Conservation (phyloP, 2,329 filamentous ascomycete genomes). For the Aspergillus versicolor region DNA sequence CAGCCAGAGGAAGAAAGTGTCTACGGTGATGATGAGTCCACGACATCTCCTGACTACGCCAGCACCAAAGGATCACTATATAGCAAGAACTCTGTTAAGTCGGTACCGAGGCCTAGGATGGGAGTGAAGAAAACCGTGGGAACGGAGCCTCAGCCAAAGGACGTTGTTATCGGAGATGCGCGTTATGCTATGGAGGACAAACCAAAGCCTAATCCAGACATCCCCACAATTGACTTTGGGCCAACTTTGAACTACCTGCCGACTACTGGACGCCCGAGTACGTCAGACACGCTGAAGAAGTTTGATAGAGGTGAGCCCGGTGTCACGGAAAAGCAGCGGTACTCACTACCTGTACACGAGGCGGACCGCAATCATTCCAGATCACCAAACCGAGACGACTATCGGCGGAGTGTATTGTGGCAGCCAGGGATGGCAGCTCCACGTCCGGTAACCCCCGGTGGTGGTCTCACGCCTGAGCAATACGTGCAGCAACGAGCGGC, state of each 20-base stretch:
- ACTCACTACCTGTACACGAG: slow-evolving; percentile 21
- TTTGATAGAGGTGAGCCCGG: slow-evolving; percentile 33
- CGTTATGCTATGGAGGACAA: slow-evolving; percentile 41
- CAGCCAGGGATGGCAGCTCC: slow-evolving; percentile 64
- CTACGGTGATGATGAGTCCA: slow-evolving; percentile 63
- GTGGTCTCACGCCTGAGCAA: slow-evolving; percentile 72
- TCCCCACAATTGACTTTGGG: slow-evolving; percentile 81
- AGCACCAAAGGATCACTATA: slow-evolving; percentile 62
- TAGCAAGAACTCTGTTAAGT: slow-evolving; percentile 40
- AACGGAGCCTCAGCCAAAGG: slow-evolving; percentile 42
- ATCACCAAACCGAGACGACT: slow-evolving; percentile 49
- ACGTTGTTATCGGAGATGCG: slow-evolving; percentile 49
- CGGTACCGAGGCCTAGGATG: slow-evolving; percentile 63
- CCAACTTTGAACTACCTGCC: slow-evolving; percentile 71
- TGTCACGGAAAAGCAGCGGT: slow-evolving; percentile 29
- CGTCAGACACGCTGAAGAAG: slow-evolving; percentile 52
- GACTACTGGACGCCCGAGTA: slow-evolving; percentile 54
- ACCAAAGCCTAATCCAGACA: slow-evolving; percentile 48
- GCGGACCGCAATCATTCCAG: slow-evolving; percentile 37
- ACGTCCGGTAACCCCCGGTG: slow-evolving; percentile 48
- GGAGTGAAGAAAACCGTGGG: slow-evolving; percentile 80
- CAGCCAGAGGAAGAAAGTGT: slow-evolving; percentile 39
- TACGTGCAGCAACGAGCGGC: slow-evolving; percentile 77
- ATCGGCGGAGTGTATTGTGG: slow-evolving; percentile 71
- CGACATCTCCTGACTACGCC: slow-evolving; percentile 72